Percentiles rank a stretch among this genome's conserved stretches.
Evolutionary conservation across 495 filamentous ascomycete genomes (phyloP).

Genomic region (Aspergillus heteromorphus): DNA sequence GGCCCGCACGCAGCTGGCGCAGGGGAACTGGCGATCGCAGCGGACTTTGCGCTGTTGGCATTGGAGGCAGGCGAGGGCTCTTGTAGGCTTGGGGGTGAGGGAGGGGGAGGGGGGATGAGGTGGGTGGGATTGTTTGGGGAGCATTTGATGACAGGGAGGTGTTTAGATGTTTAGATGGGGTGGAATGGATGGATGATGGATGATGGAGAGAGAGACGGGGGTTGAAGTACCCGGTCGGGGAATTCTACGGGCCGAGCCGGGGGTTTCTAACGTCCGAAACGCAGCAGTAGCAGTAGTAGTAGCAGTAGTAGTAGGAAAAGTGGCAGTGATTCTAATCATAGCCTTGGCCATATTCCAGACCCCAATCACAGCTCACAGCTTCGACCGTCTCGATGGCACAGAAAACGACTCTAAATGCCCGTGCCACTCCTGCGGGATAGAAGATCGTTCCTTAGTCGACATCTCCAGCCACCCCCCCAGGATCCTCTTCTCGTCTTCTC

Average conservation of each 20-base stretch:
- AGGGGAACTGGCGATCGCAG: conserved; percentile 53
- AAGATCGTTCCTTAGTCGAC: not conserved
- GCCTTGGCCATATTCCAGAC: not conserved
- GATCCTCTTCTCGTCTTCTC: not conserved
- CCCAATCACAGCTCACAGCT: not conserved
- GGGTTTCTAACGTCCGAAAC: too few species aligned
- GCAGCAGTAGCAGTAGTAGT: too few species aligned
- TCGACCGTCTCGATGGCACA: not conserved
- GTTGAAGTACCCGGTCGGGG: too few species aligned
- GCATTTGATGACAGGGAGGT: too few species aligned
- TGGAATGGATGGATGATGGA: too few species aligned
- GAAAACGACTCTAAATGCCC: not conserved
- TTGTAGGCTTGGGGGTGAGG: conserved; percentile 22
- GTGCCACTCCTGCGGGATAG: not conserved
- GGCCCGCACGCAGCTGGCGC: conserved; percentile 42
- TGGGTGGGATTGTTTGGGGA: not conserved
- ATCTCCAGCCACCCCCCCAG: not conserved
- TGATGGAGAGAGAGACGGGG: too few species aligned
- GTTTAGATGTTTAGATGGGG: too few species aligned
- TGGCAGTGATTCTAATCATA: too few species aligned
- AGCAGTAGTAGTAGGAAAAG: too few species aligned
- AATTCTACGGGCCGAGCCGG: too few species aligned
- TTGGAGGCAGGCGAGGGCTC: conserved; percentile 50
- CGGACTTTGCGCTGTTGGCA: conserved; percentile 57
- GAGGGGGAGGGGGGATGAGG: not conserved